These are phyloP conservation scores for Wallacemonas sp. DNA, from an alignment of 208 protist genomes.

Conservation along the genomic window DNA sequence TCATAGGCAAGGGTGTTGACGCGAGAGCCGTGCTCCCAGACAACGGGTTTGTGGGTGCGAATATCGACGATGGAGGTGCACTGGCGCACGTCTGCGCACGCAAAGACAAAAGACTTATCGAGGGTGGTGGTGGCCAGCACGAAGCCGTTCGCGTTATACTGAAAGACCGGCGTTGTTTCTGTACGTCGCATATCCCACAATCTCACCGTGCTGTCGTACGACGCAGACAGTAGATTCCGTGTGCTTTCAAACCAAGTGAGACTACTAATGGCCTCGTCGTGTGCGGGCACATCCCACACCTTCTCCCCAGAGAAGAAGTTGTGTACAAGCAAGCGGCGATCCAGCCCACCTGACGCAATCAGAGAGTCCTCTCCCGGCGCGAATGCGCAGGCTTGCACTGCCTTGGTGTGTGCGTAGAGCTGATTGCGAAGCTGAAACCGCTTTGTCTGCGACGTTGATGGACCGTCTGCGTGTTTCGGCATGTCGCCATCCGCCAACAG, in stretches of 20 bases:
- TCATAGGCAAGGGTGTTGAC: constrained; percentile 82
- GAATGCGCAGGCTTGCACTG: constrained; percentile 82
- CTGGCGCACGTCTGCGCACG: constrained; percentile 69
- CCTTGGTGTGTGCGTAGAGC: constrained; percentile 78
- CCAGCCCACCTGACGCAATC: constrained; percentile 74
- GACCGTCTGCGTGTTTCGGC: not conserved
- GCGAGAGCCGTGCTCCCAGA: constrained; percentile 65
- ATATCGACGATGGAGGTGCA: constrained; percentile 76
- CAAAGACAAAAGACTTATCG: constrained; percentile 76
- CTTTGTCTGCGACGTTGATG: constrained; percentile 20
- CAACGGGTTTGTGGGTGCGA: constrained; percentile 49
- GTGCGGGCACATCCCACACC: constrained; percentile 54
- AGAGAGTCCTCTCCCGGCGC: constrained; percentile 57
- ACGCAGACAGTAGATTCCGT: constrained; percentile 76
- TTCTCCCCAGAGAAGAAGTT: constrained; percentile 78
- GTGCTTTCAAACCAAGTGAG: constrained; percentile 78
- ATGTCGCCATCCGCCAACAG: constrained; percentile 11
- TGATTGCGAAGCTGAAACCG: constrained; percentile 70
- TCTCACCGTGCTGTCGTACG: constrained; percentile 84
- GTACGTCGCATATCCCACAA: constrained; percentile 78
- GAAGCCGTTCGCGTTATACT: constrained; percentile 69
- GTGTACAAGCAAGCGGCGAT: constrained; percentile 78
- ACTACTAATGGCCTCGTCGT: constrained; percentile 78
- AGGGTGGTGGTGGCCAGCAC: constrained; percentile 69
- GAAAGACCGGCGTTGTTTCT: constrained; percentile 41